A percentile compares a stretch with the other conserved stretches of the same genome.
These are phyloP conservation scores for Pseudogymnoascus sp. DNA, from an alignment of 2,329 filamentous ascomycete species.

Conservation along the genomic window DNA sequence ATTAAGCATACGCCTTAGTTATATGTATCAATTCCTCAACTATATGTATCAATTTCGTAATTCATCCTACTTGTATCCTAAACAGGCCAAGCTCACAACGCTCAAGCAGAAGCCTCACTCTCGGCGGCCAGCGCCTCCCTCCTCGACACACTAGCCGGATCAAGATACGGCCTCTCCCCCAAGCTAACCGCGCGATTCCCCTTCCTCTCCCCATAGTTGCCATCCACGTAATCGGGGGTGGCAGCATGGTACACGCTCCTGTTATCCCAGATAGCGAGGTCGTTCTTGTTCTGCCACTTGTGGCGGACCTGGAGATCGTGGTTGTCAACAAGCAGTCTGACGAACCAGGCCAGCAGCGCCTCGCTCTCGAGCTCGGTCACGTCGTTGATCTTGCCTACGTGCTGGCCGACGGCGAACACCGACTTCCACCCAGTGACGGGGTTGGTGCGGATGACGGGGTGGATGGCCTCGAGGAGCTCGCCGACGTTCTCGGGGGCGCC, in stretches of 20 bases:
- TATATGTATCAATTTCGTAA: not conserved
- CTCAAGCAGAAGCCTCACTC: conserved; percentile 1
- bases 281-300: conserved; percentile 29
- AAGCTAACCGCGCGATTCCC: conserved; percentile 41
- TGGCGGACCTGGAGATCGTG: conserved; percentile 45
- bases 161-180: conserved; percentile 43
- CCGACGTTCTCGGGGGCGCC: conserved; percentile 45
- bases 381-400: conserved; percentile 43
- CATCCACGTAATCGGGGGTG: conserved; percentile 40
- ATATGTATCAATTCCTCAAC: not conserved
- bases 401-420: conserved; percentile 43
- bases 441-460: conserved; percentile 49
- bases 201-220: conserved; percentile 36
- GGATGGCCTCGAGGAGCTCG: conserved; percentile 38
- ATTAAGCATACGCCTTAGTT: not conserved
- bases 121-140: conserved; percentile 31
- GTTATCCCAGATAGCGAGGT: conserved; percentile 49
- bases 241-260: conserved; percentile 44
- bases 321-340: conserved; percentile 43
- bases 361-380: conserved; percentile 40
- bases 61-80: not conserved
- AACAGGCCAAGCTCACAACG: not conserved
- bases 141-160: conserved; percentile 37
- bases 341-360: conserved; percentile 43
- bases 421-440: conserved; percentile 51